phyloP scores from a whole-genome alignment of 2,329 filamentous ascomycete species.

The Diaporthe australafricana region DNA sequence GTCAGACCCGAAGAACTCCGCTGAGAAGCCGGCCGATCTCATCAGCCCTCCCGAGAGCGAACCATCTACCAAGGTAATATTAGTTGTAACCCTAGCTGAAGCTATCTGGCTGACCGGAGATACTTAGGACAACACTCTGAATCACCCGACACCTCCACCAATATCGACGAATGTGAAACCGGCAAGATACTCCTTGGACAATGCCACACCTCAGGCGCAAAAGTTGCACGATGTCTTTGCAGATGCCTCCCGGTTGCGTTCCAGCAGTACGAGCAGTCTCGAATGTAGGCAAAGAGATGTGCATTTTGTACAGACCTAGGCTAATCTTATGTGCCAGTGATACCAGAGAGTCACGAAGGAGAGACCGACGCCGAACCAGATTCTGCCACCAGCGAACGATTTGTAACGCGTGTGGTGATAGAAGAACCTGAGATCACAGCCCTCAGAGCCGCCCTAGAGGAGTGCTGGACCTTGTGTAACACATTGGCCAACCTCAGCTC shows the following conservation, averaged over 20 bases:
- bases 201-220: conserved; percentile 84
- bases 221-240: conserved; percentile 79
- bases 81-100: neutral
- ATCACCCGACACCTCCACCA: conserved; percentile 72
- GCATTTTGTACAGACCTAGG: neutral
- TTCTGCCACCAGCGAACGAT: conserved; percentile 62
- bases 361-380: conserved; percentile 65
- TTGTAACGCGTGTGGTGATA: conserved; percentile 53
- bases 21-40: conserved; percentile 48
- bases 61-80: conserved; percentile 50
- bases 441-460: conserved; percentile 80
- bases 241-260: conserved; percentile 67
- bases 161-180: conserved; percentile 81
- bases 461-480: conserved; percentile 96
- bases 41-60: conserved; percentile 50
- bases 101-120: neutral
- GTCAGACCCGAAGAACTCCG: conserved; percentile 39
- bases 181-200: conserved; percentile 73
- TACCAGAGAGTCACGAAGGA: conserved; percentile 59
- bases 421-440: conserved; percentile 70
- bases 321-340: conserved; percentile 59
- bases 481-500: conserved; percentile 88
- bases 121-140: conserved; percentile 46
- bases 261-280: conserved; percentile 79
- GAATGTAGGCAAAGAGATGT: conserved; percentile 69